Evolutionary conservation across 345 rosid species (phyloP).

Genomic region (Dovyalis caffra): DNA sequence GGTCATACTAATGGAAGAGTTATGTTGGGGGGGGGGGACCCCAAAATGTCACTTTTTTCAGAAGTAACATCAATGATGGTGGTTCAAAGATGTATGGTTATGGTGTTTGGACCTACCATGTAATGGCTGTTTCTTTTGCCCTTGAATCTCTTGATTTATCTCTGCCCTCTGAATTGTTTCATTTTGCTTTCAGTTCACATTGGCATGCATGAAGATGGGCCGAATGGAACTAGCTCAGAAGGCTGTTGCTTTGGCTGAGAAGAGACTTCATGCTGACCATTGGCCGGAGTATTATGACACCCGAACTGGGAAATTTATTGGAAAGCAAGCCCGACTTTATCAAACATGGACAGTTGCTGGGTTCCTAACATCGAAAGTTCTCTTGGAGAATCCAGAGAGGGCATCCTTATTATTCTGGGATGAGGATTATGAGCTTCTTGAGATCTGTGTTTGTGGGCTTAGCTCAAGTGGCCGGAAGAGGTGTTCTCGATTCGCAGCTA

Average conservation of each 20-base stretch:
- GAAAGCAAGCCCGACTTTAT: constrained; percentile 81
- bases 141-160: background rate
- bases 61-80: background rate
- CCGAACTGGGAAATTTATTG: constrained; percentile 78
- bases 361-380: constrained; percentile 74
- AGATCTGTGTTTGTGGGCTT: constrained; percentile 82
- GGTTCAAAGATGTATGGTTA: background rate
- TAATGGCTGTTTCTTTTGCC: background rate
- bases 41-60: background rate
- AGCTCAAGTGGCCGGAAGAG: constrained; percentile 75
- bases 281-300: constrained; percentile 99
- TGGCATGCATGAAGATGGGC: constrained; percentile 96
- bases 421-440: constrained; percentile 91
- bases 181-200: constrained; percentile 62
- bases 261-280: constrained; percentile 62
- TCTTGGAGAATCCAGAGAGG: constrained; percentile 73
- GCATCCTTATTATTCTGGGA: constrained; percentile 84
- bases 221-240: constrained; percentile 71
- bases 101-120: background rate
- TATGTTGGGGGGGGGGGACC: background rate
- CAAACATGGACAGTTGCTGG: constrained; percentile 98
- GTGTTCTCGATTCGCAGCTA: constrained; percentile 90
- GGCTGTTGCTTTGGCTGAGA: constrained; percentile 77
- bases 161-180: background rate
- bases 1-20: background rate